Evolutionary conservation across 352 stramenopile genomes (phyloP), one percentile per base, ranked within the genome.

Genomic region (Blastocystis hominis): DNA sequence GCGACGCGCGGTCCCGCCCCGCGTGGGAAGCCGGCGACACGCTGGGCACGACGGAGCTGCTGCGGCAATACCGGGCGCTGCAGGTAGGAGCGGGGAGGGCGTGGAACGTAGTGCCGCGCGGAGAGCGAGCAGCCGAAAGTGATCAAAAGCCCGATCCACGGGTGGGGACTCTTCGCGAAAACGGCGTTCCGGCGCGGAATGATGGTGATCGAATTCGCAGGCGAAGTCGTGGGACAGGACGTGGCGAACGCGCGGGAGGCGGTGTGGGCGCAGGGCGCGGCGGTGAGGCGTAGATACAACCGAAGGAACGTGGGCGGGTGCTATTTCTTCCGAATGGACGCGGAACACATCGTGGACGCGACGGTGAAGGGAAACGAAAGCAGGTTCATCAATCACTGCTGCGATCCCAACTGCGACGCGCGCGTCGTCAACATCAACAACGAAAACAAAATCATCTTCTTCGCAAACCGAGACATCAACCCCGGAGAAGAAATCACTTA

Each of bases 271-370:
- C 4, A 36, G 5, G 17, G 13, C 17, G 59, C 10, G 34, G 59
- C 6, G 34, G 34, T 68, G 59, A 20, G 4, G 17, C 34, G 59
- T 68, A 68, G 59, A 40, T 68, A 68, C 66, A 47, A 76, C 15
- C 17, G 55, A 30, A 44, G 17, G 66, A 15, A 86, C 2, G n/a
- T 84, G 77, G 56, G 56, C 17, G 63, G 77, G 30, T 87, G 77
- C 61, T 87, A 87, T 44, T 79, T 87, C 59, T 87, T 87, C 46
- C 77, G 77, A 24, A n/a, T 87, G 55, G 77, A 87, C 40, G n/a
- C 7, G 3, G 72, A 87, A 20, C 54, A 70, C 42, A 87, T 87
- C n/a, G 62, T 87, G 46, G 77, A 87, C 40, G 77, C 77, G 40
- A 87, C 77, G 13, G 59, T 79, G 40, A 78, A 77, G 36, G 77